Evolutionary conservation across 177 flowering plant species (phyloP).

Genomic region (Vitis hybrid): DNA sequence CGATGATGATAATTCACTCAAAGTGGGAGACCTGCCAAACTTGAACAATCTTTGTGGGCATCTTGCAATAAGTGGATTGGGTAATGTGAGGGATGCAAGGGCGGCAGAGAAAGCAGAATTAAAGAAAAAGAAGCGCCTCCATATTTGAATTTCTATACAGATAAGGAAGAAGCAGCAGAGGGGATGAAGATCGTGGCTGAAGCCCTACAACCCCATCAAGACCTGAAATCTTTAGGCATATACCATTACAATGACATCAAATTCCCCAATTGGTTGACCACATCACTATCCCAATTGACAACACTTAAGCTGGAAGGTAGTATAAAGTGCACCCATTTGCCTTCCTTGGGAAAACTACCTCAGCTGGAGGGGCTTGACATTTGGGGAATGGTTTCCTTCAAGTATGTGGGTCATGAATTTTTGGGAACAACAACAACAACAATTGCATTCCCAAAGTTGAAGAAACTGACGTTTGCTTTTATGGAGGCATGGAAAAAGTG

Average conservation of each 20-base stretch:
- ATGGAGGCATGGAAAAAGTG: neutral
- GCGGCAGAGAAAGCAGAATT: conserved; percentile 19
- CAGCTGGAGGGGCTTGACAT: conserved; percentile 4
- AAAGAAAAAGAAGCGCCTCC: conserved; percentile 6
- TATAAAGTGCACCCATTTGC: neutral
- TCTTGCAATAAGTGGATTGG: conserved; percentile 18
- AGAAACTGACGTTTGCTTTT: neutral
- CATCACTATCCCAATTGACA: neutral
- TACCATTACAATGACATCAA: neutral
- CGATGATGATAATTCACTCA: neutral
- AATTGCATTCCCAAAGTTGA: conserved; percentile 9
- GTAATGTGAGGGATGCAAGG: neutral
- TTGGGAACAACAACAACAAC: neutral
- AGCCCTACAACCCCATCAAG: conserved; percentile 5
- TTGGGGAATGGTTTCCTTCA: neutral
- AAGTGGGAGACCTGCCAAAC: conserved; percentile 4
- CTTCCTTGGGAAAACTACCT: conserved; percentile 4
- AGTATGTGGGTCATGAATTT: conserved; percentile 3
- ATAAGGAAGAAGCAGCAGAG: neutral
- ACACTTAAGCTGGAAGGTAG: neutral
- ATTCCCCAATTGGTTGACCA: conserved; percentile 1
- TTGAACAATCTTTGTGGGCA: conserved; percentile 3
- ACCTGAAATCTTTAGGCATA: neutral
- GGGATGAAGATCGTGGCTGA: neutral
- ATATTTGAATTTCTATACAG: neutral